Conservation (phyloP, 345 rosid genomes). For the Gossypium raimondii region DNA sequence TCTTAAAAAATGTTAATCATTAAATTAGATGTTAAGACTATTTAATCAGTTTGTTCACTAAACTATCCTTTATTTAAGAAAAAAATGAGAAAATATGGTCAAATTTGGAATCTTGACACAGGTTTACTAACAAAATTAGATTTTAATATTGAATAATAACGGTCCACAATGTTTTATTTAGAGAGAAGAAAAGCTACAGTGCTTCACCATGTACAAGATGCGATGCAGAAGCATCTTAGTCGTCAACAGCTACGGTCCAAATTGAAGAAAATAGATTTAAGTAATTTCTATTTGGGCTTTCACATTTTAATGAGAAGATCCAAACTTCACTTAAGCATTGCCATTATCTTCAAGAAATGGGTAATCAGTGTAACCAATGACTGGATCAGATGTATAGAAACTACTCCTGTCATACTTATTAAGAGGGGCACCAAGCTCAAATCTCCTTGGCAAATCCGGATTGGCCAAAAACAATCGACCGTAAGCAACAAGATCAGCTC, state of each 20-base stretch:
- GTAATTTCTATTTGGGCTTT: too few species aligned
- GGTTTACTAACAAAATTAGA: neutral
- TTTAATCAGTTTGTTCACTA: too few species aligned
- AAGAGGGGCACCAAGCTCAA: conserved; percentile 50
- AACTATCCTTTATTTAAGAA: too few species aligned
- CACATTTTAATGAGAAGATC: too few species aligned
- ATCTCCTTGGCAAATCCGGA: conserved; percentile 71
- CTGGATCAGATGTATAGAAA: conserved; percentile 46
- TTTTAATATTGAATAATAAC: neutral
- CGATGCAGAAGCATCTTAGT: neutral
- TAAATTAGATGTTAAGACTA: neutral
- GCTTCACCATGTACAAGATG: neutral
- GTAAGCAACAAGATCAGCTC: conserved; percentile 54
- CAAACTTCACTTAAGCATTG: neutral
- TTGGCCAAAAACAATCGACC: conserved; percentile 63
- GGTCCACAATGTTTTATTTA: neutral
- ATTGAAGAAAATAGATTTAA: too few species aligned
- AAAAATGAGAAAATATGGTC: neutral
- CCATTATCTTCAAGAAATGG: conserved; percentile 45
- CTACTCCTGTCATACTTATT: conserved; percentile 49
- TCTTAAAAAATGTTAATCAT: neutral
- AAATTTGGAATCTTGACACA: neutral
- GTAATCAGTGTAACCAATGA: conserved; percentile 67
- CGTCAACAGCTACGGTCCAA: too few species aligned
- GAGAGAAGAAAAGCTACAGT: neutral